Conservation (phyloP, 768 basidiomycete genomes). For the Boletus tomentosulus region DNA sequence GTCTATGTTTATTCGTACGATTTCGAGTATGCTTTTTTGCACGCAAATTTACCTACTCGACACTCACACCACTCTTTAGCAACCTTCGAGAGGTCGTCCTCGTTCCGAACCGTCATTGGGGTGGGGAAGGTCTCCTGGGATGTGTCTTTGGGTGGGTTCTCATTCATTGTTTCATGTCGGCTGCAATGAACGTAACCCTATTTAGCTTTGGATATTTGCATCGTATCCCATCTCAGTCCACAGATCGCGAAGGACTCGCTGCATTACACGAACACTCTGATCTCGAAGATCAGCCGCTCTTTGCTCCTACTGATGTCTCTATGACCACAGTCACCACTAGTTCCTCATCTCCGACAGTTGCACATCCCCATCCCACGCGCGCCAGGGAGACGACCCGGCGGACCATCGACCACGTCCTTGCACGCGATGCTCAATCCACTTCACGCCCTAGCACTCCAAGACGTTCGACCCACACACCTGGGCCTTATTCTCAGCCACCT, state of each 20-base stretch:
- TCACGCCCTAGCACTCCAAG: slow-evolving; percentile 27
- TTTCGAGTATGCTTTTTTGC: slow-evolving; percentile 69
- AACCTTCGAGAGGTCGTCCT: slow-evolving; percentile 90
- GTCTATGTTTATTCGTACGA: slow-evolving; percentile 97
- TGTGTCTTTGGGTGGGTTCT: slow-evolving; percentile 87
- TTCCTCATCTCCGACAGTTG: slow-evolving; percentile 16
- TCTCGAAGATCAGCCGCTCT: slow-evolving; percentile 61
- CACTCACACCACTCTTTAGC: slow-evolving; percentile 38
- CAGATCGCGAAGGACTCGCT: slow-evolving; percentile 53
- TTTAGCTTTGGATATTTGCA: slow-evolving; percentile 85
- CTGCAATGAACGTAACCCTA: slow-evolving; percentile 4
- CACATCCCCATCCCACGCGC: slow-evolving; percentile 28
- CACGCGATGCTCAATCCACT: slow-evolving; percentile 17
- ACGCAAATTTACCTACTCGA: not conserved
- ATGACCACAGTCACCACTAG: not conserved
- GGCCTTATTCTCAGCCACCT: slow-evolving; percentile 30
- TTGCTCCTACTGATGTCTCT: slow-evolving; percentile 64
- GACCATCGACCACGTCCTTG: slow-evolving; percentile 6
- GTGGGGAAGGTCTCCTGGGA: slow-evolving; percentile 91
- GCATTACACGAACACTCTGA: slow-evolving; percentile 51
- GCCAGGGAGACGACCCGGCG: slow-evolving; percentile 19
- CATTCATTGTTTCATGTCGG: not conserved
- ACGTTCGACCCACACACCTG: slow-evolving; percentile 25
- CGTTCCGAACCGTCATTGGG: slow-evolving; percentile 96
- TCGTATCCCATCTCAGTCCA: slow-evolving; percentile 79